phyloP scores from a whole-genome alignment of 345 rosid genomes.

The Orychophragmus violaceus region DNA sequence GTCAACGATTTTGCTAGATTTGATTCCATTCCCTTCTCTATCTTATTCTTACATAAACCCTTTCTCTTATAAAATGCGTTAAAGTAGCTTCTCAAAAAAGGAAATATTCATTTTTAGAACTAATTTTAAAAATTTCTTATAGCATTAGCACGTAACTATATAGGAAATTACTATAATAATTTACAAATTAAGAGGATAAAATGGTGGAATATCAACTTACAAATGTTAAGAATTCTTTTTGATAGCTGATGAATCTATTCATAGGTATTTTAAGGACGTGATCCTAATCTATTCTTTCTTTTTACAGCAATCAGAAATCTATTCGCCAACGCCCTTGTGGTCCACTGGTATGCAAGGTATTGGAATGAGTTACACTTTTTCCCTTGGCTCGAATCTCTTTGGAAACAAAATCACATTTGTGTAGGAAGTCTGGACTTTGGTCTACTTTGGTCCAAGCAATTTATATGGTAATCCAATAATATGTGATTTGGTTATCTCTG shows the following conservation, averaged over 20 bases:
- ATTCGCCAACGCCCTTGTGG: too few relatives aligned
- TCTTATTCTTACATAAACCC: background rate
- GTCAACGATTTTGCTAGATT: constrained; percentile 24
- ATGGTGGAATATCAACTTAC: background rate
- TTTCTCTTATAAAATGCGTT: background rate
- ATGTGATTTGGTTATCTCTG: too few relatives aligned
- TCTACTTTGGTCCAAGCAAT: too few relatives aligned
- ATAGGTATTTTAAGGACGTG: background rate
- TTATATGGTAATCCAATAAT: too few relatives aligned
- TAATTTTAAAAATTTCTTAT: background rate
- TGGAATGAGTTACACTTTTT: too few relatives aligned
- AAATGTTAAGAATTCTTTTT: background rate
- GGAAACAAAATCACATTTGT: too few relatives aligned
- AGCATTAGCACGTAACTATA: background rate
- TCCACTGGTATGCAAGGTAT: too few relatives aligned
- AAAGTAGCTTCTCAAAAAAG: too few relatives aligned
- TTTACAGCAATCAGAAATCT: too few relatives aligned
- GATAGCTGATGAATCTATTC: background rate
- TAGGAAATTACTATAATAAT: background rate
- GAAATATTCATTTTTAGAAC: background rate
- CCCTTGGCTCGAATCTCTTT: too few relatives aligned
- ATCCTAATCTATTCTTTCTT: too few relatives aligned
- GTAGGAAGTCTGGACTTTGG: too few relatives aligned
- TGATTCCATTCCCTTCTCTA: constrained; percentile 1
- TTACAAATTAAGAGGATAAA: background rate